Conservation (phyloP, 2,329 filamentous ascomycete genomes). For the Mollisiaceae sp. region DNA sequence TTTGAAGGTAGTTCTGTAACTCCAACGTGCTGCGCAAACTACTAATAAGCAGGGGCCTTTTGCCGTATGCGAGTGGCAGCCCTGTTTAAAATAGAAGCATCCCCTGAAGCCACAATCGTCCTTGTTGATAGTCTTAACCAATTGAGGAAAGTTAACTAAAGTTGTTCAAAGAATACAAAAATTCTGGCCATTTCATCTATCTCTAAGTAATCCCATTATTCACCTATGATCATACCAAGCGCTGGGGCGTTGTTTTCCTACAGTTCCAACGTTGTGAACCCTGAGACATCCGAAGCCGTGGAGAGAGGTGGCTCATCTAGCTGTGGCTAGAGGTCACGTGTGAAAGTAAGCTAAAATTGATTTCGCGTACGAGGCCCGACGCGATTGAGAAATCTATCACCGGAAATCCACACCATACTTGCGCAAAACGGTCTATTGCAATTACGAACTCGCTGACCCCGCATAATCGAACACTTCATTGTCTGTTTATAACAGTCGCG, state of each 20-base stretch:
- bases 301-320: too few relatives aligned
- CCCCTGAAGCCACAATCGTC: too few relatives aligned
- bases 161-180: neutral
- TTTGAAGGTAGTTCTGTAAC: slow-evolving; percentile 21
- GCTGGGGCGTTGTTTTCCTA: neutral
- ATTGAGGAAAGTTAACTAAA: neutral
- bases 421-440: neutral
- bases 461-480: neutral
- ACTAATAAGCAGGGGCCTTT: neutral
- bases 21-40: neutral
- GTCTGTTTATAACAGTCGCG: slow-evolving; percentile 9
- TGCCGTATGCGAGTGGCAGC: neutral
- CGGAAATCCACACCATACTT: neutral
- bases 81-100: neutral
- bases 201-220: neutral
- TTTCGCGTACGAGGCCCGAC: neutral
- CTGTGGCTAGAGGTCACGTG: too few relatives aligned
- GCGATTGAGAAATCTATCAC: neutral
- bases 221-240: neutral
- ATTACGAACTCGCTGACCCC: neutral
- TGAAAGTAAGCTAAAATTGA: too few relatives aligned
- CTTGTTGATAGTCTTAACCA: too few relatives aligned
- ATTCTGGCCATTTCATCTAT: neutral
- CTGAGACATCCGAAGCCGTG: too few relatives aligned
- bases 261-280: neutral